Base-by-base conservation (phyloP, 805 yeast species). In the Saturnispora bothae region DNA sequence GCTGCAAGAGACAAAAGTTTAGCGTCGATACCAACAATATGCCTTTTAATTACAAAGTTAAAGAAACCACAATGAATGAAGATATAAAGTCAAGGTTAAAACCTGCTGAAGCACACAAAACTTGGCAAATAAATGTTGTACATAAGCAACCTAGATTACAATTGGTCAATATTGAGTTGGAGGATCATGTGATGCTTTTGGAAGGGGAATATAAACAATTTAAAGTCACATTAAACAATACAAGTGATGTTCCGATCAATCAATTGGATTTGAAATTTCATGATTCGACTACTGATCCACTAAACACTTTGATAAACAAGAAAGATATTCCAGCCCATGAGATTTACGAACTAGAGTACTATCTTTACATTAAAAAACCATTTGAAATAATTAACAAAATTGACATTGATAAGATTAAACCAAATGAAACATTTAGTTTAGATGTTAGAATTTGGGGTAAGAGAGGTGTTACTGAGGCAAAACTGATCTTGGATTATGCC, bases 341-440 rank as follows among this genome's bases (percentile, higher is more conserved):
- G 36, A 59, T 76, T 4, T 75, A 83, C 53, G 95, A 84, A 52
- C 64, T 78, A 40, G 95, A 84, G 51, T 79, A 78, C 62, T 71
- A 70, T 47, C 49, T 84, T 35, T 54, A 77, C 31, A 66, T 69
- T 42, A 69, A 73, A 40, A 70, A 69, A 31, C 78, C 89, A 0
- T 64, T 83, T 43, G 55, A 56, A 20, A 69, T 81, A 27, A 43
- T 68, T 34, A 73, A 73, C 46, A 71, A 72, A 43, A 10, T 31
- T 32, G 65, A 61, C 4, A 60, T 68, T 51, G 57, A 56, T 19
- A 53, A 52, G 4, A 65, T 73, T n/a, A 40, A 45, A 3, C 68
- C 72, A 0, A 48, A 55, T 27, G 51, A 58, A 23, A 51, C 49
- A 22, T 62, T 75, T 29, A 56, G 55, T 4, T 62, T 80, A 33